phyloP scores from a whole-genome alignment of 148 eudicot genomes.

The Nyssa sinensis region DNA sequence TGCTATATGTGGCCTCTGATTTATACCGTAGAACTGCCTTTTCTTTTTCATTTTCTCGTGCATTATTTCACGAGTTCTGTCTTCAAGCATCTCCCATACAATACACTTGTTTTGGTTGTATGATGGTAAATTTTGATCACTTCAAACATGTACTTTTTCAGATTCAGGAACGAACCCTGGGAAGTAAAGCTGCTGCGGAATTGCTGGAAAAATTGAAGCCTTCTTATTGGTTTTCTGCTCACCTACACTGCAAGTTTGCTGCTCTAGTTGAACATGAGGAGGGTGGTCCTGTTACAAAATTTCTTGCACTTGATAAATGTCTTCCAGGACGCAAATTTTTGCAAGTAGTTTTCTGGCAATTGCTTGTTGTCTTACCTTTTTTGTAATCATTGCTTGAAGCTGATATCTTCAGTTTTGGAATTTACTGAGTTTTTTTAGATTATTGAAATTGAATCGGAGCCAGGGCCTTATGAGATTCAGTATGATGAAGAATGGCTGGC shows the following conservation, averaged over 20 bases:
- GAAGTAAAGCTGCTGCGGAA: conserved; percentile 89
- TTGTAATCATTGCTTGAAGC: conserved; percentile 9
- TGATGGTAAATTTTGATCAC: neutral
- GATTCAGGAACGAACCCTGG: conserved; percentile 74
- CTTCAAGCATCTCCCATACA: conserved; percentile 8
- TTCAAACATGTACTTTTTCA: conserved; percentile 19
- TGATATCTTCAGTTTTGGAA: conserved; percentile 12
- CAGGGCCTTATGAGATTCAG: conserved; percentile 79
- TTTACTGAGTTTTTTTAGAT: conserved; percentile 38
- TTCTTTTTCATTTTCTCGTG: neutral
- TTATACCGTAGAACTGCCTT: neutral
- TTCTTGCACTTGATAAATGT: conserved; percentile 99
- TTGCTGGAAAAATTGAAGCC: conserved; percentile 80
- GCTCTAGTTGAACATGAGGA: conserved; percentile 84
- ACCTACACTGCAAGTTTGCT: conserved; percentile 91
- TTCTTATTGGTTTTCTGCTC: conserved; percentile 96
- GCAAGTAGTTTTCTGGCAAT: conserved; percentile 52
- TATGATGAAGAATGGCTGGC: conserved; percentile 99
- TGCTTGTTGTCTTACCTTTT: conserved; percentile 8
- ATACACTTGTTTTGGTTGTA: neutral
- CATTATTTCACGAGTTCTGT: neutral
- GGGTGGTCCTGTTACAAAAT: conserved; percentile 68
- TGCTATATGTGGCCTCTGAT: neutral
- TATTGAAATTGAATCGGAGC: conserved; percentile 74
- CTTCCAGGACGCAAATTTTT: conserved; percentile 78